Conservation (phyloP, 2,329 filamentous ascomycete genomes). For the Alternaria ethzedia region DNA sequence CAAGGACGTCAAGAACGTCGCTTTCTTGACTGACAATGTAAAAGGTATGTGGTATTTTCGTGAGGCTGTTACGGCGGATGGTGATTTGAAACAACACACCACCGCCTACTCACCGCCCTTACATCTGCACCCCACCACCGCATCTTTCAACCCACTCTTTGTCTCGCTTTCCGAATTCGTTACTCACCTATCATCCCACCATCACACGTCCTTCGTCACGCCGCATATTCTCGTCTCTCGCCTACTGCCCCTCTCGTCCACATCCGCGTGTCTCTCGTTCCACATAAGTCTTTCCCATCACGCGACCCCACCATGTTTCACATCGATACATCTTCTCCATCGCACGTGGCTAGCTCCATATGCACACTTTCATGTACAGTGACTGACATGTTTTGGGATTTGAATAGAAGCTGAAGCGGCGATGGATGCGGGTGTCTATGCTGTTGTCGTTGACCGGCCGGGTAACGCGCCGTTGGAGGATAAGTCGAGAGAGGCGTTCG, state of each 20-base stretch:
- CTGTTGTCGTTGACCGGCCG: constrained; percentile 62
- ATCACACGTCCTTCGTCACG: constrained; percentile 5
- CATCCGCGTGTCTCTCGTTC: not conserved
- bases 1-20: constrained; percentile 61
- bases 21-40: constrained; percentile 84
- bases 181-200: constrained; percentile 4
- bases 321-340: not conserved
- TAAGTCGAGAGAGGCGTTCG: constrained; percentile 26
- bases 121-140: constrained; percentile 12
- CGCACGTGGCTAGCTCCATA: not conserved
- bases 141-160: not conserved
- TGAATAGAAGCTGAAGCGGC: constrained; percentile 54
- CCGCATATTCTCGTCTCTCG: not conserved
- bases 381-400: constrained; percentile 19
- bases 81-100: constrained; percentile 17
- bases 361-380: not conserved
- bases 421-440: constrained; percentile 50
- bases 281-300: constrained; percentile 1
- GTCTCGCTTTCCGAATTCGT: not conserved
- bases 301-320: constrained; percentile 10
- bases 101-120: constrained; percentile 4
- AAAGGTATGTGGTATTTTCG: constrained; percentile 51
- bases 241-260: not conserved
- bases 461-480: constrained; percentile 69
- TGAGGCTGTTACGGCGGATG: not conserved